These are phyloP conservation scores for Pleurotus tuber-regium DNA, from an alignment of 768 basidiomycete genomes.

Conservation along the genomic window DNA sequence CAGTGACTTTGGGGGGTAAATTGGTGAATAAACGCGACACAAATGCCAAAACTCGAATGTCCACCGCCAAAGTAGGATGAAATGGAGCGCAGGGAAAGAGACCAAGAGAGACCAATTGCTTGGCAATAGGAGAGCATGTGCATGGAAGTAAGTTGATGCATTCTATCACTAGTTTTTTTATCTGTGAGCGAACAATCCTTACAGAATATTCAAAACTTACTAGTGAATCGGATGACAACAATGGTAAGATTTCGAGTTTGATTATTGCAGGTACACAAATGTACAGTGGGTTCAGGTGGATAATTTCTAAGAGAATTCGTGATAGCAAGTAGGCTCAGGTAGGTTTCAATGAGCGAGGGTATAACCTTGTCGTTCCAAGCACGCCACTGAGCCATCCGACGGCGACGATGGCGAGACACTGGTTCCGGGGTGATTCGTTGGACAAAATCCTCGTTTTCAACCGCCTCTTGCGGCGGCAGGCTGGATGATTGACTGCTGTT, in stretches of 20 bases:
- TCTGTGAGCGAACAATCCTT: neutral
- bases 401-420: neutral
- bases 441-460: neutral
- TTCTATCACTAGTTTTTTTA: neutral
- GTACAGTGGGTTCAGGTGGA: neutral
- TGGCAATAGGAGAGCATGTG: slow-evolving; percentile 13
- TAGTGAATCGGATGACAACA: slow-evolving; percentile 2
- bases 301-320: neutral
- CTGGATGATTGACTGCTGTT: neutral
- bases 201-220: neutral
- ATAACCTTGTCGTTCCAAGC: neutral
- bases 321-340: neutral
- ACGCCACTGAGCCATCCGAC: neutral
- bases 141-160: slow-evolving; percentile 11
- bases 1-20: slow-evolving; percentile 25
- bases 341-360: neutral
- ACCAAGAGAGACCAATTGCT: slow-evolving; percentile 22
- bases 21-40: slow-evolving; percentile 22
- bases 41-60: slow-evolving; percentile 28
- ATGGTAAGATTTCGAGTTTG: neutral
- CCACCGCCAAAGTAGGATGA: slow-evolving; percentile 28
- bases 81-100: slow-evolving; percentile 27
- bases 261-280: neutral
- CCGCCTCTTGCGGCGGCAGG: neutral
- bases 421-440: neutral